Evolutionary conservation across 306 rosid species (phyloP).

Genomic region (Sophora flavescens): DNA sequence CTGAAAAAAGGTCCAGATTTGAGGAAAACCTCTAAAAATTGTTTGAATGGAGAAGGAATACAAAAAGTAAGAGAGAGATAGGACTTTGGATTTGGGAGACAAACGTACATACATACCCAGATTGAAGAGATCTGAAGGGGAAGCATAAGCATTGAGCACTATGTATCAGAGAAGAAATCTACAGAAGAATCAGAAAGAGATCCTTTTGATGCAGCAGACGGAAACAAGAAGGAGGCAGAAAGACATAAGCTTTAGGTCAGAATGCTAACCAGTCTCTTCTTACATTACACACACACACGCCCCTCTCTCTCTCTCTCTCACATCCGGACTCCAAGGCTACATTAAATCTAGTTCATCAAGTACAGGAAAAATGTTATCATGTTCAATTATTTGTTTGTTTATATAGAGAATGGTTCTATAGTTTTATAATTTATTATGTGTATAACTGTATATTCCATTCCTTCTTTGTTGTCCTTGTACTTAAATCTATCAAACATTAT

Average conservation of each 20-base stretch:
- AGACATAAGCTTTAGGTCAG: constrained; percentile 57
- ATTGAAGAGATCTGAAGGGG: constrained; percentile 57
- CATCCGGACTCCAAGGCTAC: constrained; percentile 67
- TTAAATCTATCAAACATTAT: too few species aligned
- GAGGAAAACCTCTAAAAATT: constrained; percentile 27
- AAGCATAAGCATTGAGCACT: constrained; percentile 42
- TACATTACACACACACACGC: constrained; percentile 31
- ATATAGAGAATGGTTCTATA: too few species aligned
- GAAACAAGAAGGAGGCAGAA: constrained; percentile 36
- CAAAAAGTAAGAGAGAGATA: background rate
- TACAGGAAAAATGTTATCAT: constrained; percentile 37
- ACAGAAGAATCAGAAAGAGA: constrained; percentile 37
- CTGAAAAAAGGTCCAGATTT: constrained; percentile 33
- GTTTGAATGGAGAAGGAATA: background rate
- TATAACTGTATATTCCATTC: constrained; percentile 24
- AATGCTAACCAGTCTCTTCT: constrained; percentile 43
- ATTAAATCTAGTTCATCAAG: constrained; percentile 63
- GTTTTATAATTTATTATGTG: background rate
- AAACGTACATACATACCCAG: constrained; percentile 29
- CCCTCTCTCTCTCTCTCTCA: constrained; percentile 32
- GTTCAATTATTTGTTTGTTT: constrained; percentile 22
- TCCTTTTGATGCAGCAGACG: background rate
- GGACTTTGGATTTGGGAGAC: background rate
- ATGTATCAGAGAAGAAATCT: constrained; percentile 37
- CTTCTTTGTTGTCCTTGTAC: background rate